A percentile compares a stretch with the other conserved stretches of the same genome.
Conservation (phyloP, 2,329 filamentous ascomycete genomes). For the Aspergillus udagawae region DNA sequence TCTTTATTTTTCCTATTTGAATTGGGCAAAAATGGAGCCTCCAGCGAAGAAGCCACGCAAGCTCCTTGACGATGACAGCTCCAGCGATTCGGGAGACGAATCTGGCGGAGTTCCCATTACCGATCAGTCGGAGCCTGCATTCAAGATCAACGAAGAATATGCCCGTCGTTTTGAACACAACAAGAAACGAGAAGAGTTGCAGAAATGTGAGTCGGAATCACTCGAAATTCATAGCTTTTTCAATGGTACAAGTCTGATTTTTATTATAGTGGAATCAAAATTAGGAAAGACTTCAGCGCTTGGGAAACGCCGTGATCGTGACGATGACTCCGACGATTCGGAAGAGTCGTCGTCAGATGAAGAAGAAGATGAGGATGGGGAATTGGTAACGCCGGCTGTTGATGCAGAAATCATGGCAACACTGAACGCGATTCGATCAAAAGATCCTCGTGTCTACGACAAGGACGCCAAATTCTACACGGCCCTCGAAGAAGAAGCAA, state of each 20-base stretch:
- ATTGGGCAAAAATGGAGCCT: slow-evolving; percentile 33
- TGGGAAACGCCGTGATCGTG: slow-evolving; percentile 34
- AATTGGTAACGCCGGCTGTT: slow-evolving; percentile 77
- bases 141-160: slow-evolving; percentile 89
- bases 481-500: slow-evolving; percentile 48
- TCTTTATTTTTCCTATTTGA: neutral
- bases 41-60: slow-evolving; percentile 40
- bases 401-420: slow-evolving; percentile 86
- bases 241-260: neutral
- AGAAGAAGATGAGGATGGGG: slow-evolving; percentile 84
- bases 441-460: slow-evolving; percentile 90
- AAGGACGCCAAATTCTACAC: slow-evolving; percentile 72
- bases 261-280: slow-evolving; percentile 77
- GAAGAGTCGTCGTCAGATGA: slow-evolving; percentile 70
- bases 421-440: slow-evolving; percentile 79
- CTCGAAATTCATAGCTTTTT: neutral
- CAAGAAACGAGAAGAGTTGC: slow-evolving; percentile 88
- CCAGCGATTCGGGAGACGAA: slow-evolving; percentile 36
- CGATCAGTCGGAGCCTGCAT: slow-evolving; percentile 34
- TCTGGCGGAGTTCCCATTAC: slow-evolving; percentile 38
- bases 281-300: slow-evolving; percentile 52
- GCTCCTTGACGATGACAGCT: slow-evolving; percentile 39
- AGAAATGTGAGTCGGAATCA: slow-evolving; percentile 40
- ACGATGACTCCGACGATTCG: slow-evolving; percentile 48
- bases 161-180: slow-evolving; percentile 91